phyloP scores from a whole-genome alignment of 768 basidiomycete species.

The Mycena latifolia region DNA sequence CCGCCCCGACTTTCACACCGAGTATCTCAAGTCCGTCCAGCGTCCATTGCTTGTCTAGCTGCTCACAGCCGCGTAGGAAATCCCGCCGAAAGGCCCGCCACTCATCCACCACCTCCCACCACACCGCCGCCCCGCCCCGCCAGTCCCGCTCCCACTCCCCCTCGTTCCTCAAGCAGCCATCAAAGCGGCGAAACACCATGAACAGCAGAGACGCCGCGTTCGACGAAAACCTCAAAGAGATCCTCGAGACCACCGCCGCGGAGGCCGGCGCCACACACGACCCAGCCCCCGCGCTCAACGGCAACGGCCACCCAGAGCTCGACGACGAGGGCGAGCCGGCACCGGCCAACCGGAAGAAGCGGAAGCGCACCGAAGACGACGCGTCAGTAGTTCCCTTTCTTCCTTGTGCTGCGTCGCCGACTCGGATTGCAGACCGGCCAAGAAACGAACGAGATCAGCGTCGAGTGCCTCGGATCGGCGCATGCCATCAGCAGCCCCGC shows the following conservation, averaged over 20 bases:
- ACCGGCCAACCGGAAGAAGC: conserved; percentile 67
- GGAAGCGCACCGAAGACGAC: conserved; percentile 84
- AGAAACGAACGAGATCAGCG: conserved; percentile 83
- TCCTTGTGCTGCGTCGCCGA: conserved; percentile 27
- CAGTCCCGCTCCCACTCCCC: conserved; percentile 85
- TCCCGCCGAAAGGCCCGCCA: conserved; percentile 73
- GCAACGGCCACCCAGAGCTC: conserved; percentile 51
- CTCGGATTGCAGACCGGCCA: conserved; percentile 53
- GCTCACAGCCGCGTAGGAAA: conserved; percentile 56
- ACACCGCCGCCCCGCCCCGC: conserved; percentile 65
- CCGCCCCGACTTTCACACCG: conserved; percentile 85
- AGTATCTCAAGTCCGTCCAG: conserved; percentile 80
- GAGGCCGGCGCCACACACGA: conserved; percentile 72
- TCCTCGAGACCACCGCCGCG: conserved; percentile 80
- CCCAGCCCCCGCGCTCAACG: conserved; percentile 51
- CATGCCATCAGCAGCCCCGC: conserved; percentile 51
- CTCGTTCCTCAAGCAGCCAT: conserved; percentile 66
- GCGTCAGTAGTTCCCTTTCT: conserved; percentile 57
- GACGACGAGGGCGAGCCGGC: conserved; percentile 63
- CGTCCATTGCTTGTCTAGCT: conserved; percentile 32
- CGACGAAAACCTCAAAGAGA: conserved; percentile 87
- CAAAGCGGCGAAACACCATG: conserved; percentile 96
- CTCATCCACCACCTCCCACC: conserved; percentile 73
- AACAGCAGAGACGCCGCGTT: conserved; percentile 96
- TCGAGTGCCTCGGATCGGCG: conserved; percentile 76